Conservation (phyloP, 345 rosid genomes). For the Linum tenue region DNA sequence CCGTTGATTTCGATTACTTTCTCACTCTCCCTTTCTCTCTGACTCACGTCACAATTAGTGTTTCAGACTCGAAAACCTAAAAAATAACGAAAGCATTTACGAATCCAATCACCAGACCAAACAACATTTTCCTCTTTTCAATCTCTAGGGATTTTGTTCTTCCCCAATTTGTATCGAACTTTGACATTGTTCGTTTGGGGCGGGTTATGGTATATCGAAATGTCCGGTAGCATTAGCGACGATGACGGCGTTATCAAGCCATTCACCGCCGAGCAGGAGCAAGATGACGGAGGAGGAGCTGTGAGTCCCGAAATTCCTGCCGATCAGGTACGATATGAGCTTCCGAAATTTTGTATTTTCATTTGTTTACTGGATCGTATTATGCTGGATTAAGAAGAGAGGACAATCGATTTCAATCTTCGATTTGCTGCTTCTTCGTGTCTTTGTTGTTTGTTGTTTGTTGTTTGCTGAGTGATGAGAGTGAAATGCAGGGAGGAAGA, state of each 20-base stretch:
- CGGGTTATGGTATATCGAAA: slow-evolving; percentile 24
- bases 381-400: too few species aligned
- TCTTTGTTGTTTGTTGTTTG: neutral
- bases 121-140: neutral
- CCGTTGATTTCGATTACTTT: too few species aligned
- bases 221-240: slow-evolving; percentile 29
- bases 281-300: slow-evolving; percentile 15
- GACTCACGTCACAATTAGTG: too few species aligned
- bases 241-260: neutral
- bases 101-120: neutral
- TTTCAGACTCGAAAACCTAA: neutral
- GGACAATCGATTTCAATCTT: neutral
- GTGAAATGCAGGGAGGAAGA: slow-evolving; percentile 16
- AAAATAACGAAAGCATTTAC: too few species aligned
- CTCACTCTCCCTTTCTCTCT: too few species aligned
- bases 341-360: neutral
- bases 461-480: neutral
- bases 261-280: neutral
- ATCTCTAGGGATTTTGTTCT: slow-evolving; percentile 15
- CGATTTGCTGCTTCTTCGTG: too few species aligned
- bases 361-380: too few species aligned
- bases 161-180: slow-evolving; percentile 13
- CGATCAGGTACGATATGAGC: slow-evolving; percentile 22
- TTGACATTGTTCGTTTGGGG: slow-evolving; percentile 9
- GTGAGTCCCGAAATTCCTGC: slow-evolving; percentile 3